Evolutionary conservation across 495 filamentous ascomycete species (phyloP).

Genomic region (Aspergillus nanangensis): DNA sequence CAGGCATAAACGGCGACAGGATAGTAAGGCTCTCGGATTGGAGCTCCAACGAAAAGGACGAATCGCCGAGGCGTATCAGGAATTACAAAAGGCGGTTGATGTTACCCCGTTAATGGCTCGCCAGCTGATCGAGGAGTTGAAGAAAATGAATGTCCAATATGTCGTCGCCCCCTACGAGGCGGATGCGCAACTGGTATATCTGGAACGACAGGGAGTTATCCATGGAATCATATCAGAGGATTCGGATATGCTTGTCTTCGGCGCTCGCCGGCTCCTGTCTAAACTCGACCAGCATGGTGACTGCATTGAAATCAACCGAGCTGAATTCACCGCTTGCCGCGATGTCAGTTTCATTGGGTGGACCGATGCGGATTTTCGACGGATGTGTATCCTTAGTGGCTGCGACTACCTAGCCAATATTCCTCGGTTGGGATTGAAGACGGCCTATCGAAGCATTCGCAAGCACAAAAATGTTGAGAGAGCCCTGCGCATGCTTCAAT

Average conservation of each 20-base stretch:
- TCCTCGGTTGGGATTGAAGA: conserved; percentile 83
- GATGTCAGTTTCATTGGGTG: conserved; percentile 88
- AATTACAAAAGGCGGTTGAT: conserved; percentile 94
- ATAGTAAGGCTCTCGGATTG: conserved; percentile 67
- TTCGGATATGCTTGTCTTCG: conserved; percentile 94
- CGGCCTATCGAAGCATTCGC: conserved; percentile 82
- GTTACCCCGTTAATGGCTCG: conserved; percentile 95
- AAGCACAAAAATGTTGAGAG: conserved; percentile 85
- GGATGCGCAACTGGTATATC: conserved; percentile 90
- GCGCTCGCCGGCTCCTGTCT: conserved; percentile 81
- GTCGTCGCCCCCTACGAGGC: conserved; percentile 97
- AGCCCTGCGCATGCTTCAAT: conserved; percentile 74
- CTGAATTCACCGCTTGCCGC: conserved; percentile 79
- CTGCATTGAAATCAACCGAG: conserved; percentile 84
- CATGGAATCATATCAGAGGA: conserved; percentile 92
- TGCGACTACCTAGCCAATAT: conserved; percentile 92
- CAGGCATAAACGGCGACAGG: conserved; percentile 63
- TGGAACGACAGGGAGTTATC: conserved; percentile 80
- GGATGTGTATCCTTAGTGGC: conserved; percentile 96
- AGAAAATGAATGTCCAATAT: conserved; percentile 72
- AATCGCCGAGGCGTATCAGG: conserved; percentile 71
- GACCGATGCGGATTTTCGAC: conserved; percentile 85
- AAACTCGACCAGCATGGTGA: conserved; percentile 94
- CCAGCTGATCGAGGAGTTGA: conserved; percentile 86
- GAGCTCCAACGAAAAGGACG: conserved; percentile 78